A percentile compares a stretch with the other conserved stretches of the same genome.
These are phyloP conservation scores for Ustilago vetiveriae DNA, from an alignment of 1,284 basidiomycete species.

Conservation along the genomic window DNA sequence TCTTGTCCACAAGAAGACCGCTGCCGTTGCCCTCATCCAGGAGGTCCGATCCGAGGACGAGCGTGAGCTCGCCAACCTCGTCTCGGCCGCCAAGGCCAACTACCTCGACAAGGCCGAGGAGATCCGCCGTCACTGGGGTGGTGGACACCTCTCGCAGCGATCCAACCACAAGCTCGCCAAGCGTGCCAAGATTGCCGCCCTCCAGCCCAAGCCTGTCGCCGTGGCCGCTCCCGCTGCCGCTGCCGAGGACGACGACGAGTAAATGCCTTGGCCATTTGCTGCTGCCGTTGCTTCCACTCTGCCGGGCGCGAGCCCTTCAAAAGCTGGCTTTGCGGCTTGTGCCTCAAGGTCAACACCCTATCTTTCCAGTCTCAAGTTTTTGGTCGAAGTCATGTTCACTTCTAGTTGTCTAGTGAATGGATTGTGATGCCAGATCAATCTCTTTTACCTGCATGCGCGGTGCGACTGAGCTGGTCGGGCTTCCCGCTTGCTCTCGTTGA, in stretches of 20 bases:
- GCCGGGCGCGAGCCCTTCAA: conserved; percentile 22
- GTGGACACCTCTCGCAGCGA: conserved; percentile 92
- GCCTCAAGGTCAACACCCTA: conserved; percentile 22
- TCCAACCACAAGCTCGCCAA: conserved; percentile 90
- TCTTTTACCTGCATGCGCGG: not conserved
- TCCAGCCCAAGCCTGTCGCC: conserved; percentile 48
- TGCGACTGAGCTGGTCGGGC: conserved; percentile 4
- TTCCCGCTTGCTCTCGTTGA: conserved; percentile 5
- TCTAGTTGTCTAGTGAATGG: conserved; percentile 26
- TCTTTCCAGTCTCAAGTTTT: conserved; percentile 7
- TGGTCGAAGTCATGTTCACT: conserved; percentile 39
- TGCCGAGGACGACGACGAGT: conserved; percentile 47
- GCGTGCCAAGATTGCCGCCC: conserved; percentile 85
- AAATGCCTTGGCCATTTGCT: conserved; percentile 35
- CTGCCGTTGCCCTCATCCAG: conserved; percentile 87
- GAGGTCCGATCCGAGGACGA: conserved; percentile 94
- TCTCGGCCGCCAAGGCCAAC: conserved; percentile 96
- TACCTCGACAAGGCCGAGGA: conserved; percentile 94
- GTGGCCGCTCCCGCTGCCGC: conserved; percentile 31
- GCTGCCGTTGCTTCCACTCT: not conserved
- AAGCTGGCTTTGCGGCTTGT: conserved; percentile 31
- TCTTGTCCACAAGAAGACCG: conserved; percentile 97
- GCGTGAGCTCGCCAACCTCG: conserved; percentile 89
- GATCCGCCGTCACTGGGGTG: conserved; percentile 90
- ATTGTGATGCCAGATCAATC: conserved; percentile 27